Conservation (phyloP, 129 eudicot genomes). For the Rutidosis leptorrhynchoides region DNA sequence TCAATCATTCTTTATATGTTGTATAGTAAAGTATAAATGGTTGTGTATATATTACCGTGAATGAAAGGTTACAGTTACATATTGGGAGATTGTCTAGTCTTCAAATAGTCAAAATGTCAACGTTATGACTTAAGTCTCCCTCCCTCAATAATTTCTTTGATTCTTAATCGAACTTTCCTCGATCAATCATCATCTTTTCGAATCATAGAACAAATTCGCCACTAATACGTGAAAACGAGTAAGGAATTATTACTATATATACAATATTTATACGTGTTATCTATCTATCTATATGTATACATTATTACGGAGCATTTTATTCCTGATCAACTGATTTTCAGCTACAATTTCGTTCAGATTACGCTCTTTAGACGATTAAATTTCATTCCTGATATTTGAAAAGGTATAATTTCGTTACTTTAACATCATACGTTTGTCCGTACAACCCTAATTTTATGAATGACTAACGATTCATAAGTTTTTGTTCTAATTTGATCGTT, state of each 20-base stretch:
- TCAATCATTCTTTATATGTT: no score
- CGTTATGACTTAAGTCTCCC: slow-evolving; percentile 5
- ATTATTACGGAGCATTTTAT: no score
- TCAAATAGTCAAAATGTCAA: slow-evolving; percentile 19
- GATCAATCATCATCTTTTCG: slow-evolving; percentile 19
- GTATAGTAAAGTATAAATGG: no score
- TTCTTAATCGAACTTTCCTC: slow-evolving; percentile 20
- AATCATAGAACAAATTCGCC: slow-evolving; percentile 2
- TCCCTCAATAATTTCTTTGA: slow-evolving; percentile 16
- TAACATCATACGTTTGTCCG: slow-evolving; percentile 1
- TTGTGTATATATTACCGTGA: no score
- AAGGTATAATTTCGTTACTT: slow-evolving; percentile 18
- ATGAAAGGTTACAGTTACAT: background rate
- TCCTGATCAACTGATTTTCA: slow-evolving; percentile 11
- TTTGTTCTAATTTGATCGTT: background rate
- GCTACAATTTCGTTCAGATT: slow-evolving; percentile 6
- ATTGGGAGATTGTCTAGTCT: slow-evolving; percentile 13
- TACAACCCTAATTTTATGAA: slow-evolving; percentile 16
- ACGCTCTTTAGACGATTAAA: slow-evolving; percentile 3
- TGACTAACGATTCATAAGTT: background rate
- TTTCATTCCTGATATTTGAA: slow-evolving; percentile 8
- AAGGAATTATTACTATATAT: slow-evolving; percentile 13
- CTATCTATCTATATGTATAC: background rate
- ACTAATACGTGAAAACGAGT: slow-evolving; percentile 29
- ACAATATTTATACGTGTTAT: no score